These are phyloP conservation scores for Mycothermus thermophilus DNA, from an alignment of 495 filamentous ascomycete genomes.

Conservation along the genomic window DNA sequence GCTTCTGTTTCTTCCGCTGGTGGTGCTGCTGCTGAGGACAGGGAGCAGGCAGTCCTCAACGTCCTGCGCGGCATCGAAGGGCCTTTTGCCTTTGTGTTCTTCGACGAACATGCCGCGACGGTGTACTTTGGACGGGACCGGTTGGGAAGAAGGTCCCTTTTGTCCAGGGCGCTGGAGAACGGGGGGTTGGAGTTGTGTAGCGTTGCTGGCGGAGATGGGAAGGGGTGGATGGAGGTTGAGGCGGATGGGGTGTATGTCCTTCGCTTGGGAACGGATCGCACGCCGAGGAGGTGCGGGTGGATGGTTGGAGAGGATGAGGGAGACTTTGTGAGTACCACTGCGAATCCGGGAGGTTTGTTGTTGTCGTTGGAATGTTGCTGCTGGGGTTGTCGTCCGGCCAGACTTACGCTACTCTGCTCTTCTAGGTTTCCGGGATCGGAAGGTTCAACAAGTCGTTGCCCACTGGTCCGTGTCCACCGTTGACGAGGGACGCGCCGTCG, in stretches of 20 bases:
- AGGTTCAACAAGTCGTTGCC: conserved; percentile 45
- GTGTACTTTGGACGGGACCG: conserved; percentile 77
- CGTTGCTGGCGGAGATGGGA: conserved; percentile 42
- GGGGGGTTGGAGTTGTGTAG: conserved; percentile 58
- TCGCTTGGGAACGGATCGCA: conserved; percentile 27
- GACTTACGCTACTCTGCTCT: conserved; percentile 19
- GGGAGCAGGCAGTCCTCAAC: conserved; percentile 29
- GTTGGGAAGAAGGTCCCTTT: conserved; percentile 71
- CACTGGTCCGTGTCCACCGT: conserved; percentile 14
- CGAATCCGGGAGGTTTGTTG: not conserved
- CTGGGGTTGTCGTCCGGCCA: conserved; percentile 14
- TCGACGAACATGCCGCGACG: conserved; percentile 43
- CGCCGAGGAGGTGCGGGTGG: conserved; percentile 13
- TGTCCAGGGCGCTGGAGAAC: conserved; percentile 35
- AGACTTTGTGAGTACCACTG: conserved; percentile 28
- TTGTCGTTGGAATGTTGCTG: not conserved
- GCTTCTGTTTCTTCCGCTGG: conserved; percentile 3
- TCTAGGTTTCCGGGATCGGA: conserved; percentile 46
- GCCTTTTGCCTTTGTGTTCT: conserved; percentile 86
- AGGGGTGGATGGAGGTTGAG: conserved; percentile 64
- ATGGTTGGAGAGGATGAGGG: conserved; percentile 2
- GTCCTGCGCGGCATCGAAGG: conserved; percentile 56
- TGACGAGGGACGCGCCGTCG: conserved; percentile 36
- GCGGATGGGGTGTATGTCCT: conserved; percentile 63
- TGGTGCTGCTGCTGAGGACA: conserved; percentile 10